phyloP scores from a whole-genome alignment of 495 filamentous ascomycete species.

The Xylaria castorea region DNA sequence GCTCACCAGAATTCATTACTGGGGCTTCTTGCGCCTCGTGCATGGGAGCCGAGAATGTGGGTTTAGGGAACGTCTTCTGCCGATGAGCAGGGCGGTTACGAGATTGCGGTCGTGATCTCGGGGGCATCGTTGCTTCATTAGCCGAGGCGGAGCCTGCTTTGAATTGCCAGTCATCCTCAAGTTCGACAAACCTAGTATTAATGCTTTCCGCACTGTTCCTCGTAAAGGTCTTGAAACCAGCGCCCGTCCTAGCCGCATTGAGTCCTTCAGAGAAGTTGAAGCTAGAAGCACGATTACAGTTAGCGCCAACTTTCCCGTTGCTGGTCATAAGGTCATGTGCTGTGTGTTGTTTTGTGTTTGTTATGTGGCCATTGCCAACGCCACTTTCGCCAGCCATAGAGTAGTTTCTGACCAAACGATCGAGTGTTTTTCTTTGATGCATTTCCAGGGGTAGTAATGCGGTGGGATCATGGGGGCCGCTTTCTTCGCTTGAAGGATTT shows the following conservation, averaged over 20 bases:
- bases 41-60: conserved; percentile 8
- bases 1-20: conserved; percentile 33
- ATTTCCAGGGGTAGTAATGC: conserved; percentile 41
- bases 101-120: conserved; percentile 45
- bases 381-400: neutral
- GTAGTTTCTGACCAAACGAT: conserved; percentile 34
- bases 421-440: conserved; percentile 37
- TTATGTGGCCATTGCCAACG: neutral
- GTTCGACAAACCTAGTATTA: conserved; percentile 66
- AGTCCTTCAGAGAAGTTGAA: conserved; percentile 55
- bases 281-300: conserved; percentile 48
- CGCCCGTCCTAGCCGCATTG: conserved; percentile 31
- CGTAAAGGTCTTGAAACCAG: conserved; percentile 46
- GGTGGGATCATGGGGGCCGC: conserved; percentile 8
- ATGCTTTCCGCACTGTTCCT: conserved; percentile 76
- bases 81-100: conserved; percentile 45
- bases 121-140: conserved; percentile 39
- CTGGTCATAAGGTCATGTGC: conserved; percentile 6
- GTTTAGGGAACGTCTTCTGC: conserved; percentile 28
- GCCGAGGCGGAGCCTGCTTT: conserved; percentile 48
- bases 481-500: conserved; percentile 38
- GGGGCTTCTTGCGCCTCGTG: conserved; percentile 27
- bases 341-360: neutral
- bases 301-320: conserved; percentile 39
- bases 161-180: conserved; percentile 51